Conservation (phyloP, 257 asterid species). For the Gardenia jasminoides region DNA sequence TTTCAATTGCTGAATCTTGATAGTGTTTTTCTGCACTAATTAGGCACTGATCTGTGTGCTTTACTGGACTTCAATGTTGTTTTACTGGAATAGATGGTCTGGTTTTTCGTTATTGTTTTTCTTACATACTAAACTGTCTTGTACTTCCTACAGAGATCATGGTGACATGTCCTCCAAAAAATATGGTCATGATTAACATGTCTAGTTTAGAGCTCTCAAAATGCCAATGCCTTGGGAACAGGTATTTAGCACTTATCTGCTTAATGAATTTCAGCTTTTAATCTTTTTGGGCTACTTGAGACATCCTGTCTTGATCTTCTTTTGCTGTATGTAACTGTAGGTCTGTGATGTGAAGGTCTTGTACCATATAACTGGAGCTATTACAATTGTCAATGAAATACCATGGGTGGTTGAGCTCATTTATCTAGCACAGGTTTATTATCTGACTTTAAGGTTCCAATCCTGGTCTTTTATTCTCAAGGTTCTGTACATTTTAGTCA, state of each 20-base stretch:
- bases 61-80: not conserved
- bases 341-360: constrained; percentile 95
- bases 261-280: not conserved
- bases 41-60: not conserved
- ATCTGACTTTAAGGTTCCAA: not conserved
- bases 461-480: not conserved
- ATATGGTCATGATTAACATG: constrained; percentile 93
- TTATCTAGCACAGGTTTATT: constrained; percentile 89
- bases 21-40: not conserved
- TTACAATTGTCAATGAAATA: constrained; percentile 91
- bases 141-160: constrained; percentile 63
- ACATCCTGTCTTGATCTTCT: constrained; percentile 18
- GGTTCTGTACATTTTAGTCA: not conserved
- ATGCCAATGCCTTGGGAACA: constrained; percentile 99
- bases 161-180: constrained; percentile 98
- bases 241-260: constrained; percentile 39
- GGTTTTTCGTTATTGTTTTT: not conserved
- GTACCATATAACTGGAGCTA: constrained; percentile 85
- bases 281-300: not conserved
- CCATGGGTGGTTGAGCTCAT: constrained; percentile 99
- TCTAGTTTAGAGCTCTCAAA: constrained; percentile 90
- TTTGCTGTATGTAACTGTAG: constrained; percentile 34
- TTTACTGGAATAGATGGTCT: not conserved
- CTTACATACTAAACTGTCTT: not conserved
- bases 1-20: not conserved